phyloP scores from a whole-genome alignment of 2,329 filamentous ascomycete species.

The Sporothrix mexicana region DNA sequence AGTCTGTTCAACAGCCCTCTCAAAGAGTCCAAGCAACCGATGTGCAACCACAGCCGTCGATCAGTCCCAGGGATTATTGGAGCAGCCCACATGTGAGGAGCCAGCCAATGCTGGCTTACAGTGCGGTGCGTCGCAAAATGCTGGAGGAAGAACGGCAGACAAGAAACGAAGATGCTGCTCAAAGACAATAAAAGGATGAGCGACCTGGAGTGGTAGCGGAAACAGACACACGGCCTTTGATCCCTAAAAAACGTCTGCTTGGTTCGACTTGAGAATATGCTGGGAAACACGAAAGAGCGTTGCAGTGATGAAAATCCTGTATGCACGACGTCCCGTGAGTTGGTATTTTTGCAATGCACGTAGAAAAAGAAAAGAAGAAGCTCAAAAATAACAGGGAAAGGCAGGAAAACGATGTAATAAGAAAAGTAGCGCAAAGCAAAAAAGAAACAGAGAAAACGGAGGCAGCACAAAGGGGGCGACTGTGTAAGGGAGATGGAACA shows the following conservation, averaged over 20 bases:
- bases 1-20: background rate
- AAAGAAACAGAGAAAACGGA: background rate
- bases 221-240: background rate
- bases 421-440: background rate
- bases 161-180: background rate
- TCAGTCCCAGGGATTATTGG: conserved; percentile 17
- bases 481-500: background rate
- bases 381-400: background rate
- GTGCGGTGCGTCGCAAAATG: background rate
- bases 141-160: background rate
- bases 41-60: conserved; percentile 11
- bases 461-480: conserved; percentile 1
- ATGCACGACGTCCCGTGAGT: conserved; percentile 1
- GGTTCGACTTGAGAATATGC: conserved; percentile 4
- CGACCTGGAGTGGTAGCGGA: background rate
- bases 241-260: background rate
- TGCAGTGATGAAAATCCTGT: conserved; percentile 13
- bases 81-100: conserved; percentile 12
- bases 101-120: conserved; percentile 3
- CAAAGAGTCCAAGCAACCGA: background rate
- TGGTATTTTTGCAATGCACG: conserved; percentile 2
- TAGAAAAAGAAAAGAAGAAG: background rate
- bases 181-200: too few species aligned
- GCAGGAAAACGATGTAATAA: background rate
- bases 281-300: conserved; percentile 24